Percentiles rank a stretch among this genome's conserved stretches.
phyloP scores from a whole-genome alignment of 2,329 filamentous ascomycete species.

The Cercospora zeina region DNA sequence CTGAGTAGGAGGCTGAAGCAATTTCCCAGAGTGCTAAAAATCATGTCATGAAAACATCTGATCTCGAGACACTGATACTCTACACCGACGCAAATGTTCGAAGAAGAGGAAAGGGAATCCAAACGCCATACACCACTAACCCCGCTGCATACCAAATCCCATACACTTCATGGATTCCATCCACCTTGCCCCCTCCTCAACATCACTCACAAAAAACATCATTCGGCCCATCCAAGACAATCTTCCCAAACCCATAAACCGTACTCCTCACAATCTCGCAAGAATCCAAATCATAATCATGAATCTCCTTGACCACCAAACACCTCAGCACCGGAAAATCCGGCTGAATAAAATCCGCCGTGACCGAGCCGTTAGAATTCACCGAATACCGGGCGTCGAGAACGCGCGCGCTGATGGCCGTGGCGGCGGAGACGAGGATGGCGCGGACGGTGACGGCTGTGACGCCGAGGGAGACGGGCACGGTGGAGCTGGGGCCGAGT shows the following conservation, averaged over 20 bases:
- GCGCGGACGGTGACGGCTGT: background rate
- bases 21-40: too few relatives aligned
- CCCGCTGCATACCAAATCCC: too few relatives aligned
- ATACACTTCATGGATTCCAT: background rate
- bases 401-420: background rate
- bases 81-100: too few relatives aligned
- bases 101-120: too few relatives aligned
- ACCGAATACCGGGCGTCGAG: background rate
- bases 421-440: background rate
- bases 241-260: background rate
- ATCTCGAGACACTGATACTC: too few relatives aligned
- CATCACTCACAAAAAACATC: background rate
- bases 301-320: background rate
- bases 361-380: background rate
- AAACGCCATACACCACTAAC: too few relatives aligned
- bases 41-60: too few relatives aligned
- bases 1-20: too few relatives aligned
- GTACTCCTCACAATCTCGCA: background rate
- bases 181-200: too few relatives aligned
- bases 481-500: background rate
- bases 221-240: background rate
- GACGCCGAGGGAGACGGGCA: background rate
- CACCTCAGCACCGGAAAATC: background rate
- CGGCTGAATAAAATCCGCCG: background rate
- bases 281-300: background rate